These are phyloP conservation scores for Phytophthora hybrid DNA, from an alignment of 352 stramenopile genomes.

Conservation along the genomic window DNA sequence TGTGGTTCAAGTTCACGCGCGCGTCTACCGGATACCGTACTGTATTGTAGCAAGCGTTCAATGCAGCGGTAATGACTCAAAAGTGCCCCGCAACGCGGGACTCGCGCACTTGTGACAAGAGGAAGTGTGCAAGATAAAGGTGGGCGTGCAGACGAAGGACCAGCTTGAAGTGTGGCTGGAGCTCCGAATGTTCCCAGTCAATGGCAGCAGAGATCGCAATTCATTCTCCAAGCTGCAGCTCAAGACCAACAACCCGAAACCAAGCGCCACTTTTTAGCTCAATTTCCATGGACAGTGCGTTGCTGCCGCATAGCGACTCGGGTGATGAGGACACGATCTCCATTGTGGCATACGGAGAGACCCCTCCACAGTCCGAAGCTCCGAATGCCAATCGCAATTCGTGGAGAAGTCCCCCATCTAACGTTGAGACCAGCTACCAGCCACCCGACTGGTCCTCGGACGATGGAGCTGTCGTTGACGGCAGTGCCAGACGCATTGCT, in stretches of 20 bases:
- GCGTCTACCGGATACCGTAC: not conserved
- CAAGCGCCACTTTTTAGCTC: too few relatives aligned
- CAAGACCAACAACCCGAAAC: not conserved
- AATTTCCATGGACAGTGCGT: constrained; percentile 30
- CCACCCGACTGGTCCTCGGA: constrained; percentile 36
- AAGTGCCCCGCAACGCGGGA: constrained; percentile 15
- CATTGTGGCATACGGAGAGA: constrained; percentile 32
- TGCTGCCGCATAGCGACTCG: constrained; percentile 25
- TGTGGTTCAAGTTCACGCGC: constrained; percentile 8
- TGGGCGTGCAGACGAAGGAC: constrained; percentile 27
- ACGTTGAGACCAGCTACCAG: constrained; percentile 23
- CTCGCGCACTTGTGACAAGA: constrained; percentile 22
- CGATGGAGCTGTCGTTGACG: constrained; percentile 24
- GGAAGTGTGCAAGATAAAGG: constrained; percentile 5
- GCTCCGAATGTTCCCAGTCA: constrained; percentile 6
- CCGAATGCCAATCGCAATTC: constrained; percentile 18
- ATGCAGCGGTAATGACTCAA: constrained; percentile 18
- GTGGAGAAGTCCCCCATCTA: constrained; percentile 22
- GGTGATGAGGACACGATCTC: constrained; percentile 31
- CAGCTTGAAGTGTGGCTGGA: constrained; percentile 20
- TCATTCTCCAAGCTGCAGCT: constrained; percentile 27
- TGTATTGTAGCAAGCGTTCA: not conserved
- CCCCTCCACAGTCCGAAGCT: constrained; percentile 11
- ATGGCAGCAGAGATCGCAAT: not conserved
- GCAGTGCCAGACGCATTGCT: constrained; percentile 34